Evolutionary conservation across 192 early-diverging fungal species (phyloP), one percentile per base, ranked within the genome.

Genomic region (Chytriomyces hyalinus): DNA sequence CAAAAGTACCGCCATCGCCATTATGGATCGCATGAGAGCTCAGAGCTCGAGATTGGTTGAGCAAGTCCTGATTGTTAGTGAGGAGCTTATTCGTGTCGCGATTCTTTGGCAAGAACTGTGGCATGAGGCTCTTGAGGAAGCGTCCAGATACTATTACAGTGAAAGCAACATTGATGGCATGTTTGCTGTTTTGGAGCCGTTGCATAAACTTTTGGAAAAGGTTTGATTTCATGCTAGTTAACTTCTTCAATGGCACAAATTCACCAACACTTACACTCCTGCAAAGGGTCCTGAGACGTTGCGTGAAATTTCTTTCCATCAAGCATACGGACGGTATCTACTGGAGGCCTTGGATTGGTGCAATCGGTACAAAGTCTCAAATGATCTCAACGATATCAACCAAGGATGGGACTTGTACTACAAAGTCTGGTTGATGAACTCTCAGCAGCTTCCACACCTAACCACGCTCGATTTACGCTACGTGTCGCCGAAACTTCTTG

Each of bases 31-130:
- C 73, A 89, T 97, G 86, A 82, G 92, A 6, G 82, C 89, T 26
- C 86, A 92, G 75, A 90, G 88, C 66, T 82, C 93, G 3, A 75
- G 83, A 36, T 82, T 97, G 61, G 93, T 97, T 6, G 91, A 95
- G 43, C 92, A 93, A 81, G 72, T 73, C 8, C 45, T 73, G 11
- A 76, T 96, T 45, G 95, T 97, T 24, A 93, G 92, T 77, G 88
- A 92, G 77, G 95, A 97, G 77, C 86, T 97, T 20, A 94, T 96
- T 76, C 90, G 95, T 28, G 91, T 94, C n/a, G 92, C 95, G 9
- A 90, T 95, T 67, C 71, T 95, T 49, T 93, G 93, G 90, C 90
- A 92, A 36, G 95, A 97, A 81, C 87, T 93, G 88, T 97, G 95
- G 95, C 89, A 91, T 46, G 93, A 95, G 51, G 92, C 88, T 6